Percentiles rank a stretch among this genome's conserved stretches.
Evolutionary conservation across 2,329 filamentous ascomycete genomes (phyloP).

Genomic region (Exserohilum rostratum): DNA sequence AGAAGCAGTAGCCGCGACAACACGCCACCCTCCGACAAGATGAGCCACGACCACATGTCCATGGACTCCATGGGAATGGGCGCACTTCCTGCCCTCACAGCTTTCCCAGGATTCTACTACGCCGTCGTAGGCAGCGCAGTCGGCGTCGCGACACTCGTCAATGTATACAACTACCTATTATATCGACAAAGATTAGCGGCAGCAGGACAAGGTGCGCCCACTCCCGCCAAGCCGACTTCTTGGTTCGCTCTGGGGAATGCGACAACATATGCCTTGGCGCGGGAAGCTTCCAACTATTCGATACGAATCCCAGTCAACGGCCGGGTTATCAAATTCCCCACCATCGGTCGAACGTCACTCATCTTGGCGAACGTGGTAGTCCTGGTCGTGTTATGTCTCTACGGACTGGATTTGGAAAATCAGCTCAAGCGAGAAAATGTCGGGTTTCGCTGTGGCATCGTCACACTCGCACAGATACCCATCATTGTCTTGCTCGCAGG

Average conservation of each 20-base stretch:
- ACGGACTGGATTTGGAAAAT: constrained; percentile 58
- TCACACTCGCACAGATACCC: constrained; percentile 61
- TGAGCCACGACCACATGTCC: constrained; percentile 33
- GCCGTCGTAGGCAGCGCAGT: constrained; percentile 56
- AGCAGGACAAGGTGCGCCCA: constrained; percentile 45
- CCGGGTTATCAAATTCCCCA: constrained; percentile 48
- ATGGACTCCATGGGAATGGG: constrained; percentile 48
- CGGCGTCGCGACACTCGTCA: constrained; percentile 52
- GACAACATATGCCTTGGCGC: constrained; percentile 59
- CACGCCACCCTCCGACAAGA: constrained; percentile 18
- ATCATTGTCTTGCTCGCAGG: constrained; percentile 62
- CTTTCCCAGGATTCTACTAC: constrained; percentile 61
- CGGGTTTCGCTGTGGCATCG: constrained; percentile 61
- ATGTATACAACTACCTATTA: constrained; percentile 56
- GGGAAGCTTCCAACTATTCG: constrained; percentile 60
- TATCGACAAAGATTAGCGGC: constrained; percentile 59
- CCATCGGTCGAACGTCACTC: constrained; percentile 48
- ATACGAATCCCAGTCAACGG: constrained; percentile 44
- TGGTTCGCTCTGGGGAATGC: constrained; percentile 56
- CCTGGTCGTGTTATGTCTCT: constrained; percentile 62
- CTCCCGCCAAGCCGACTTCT: constrained; percentile 61
- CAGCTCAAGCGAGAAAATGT: constrained; percentile 61
- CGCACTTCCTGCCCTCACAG: constrained; percentile 53
- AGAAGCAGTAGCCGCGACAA: background rate
- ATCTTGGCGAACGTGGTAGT: constrained; percentile 57